These are phyloP conservation scores for Candida montana DNA, from an alignment of 805 yeast species.

Conservation along the genomic window DNA sequence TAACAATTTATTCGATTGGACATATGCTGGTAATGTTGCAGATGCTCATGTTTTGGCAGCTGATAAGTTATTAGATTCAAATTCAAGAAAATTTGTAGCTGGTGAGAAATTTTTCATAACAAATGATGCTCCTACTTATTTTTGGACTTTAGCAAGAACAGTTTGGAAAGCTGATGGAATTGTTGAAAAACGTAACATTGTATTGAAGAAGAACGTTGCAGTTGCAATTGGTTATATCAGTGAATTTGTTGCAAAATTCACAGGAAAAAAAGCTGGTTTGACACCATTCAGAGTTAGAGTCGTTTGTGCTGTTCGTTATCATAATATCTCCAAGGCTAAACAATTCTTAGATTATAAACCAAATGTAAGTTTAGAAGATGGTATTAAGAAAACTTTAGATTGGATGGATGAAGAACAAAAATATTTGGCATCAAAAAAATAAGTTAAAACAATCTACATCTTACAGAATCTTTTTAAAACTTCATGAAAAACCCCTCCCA, in stretches of 20 bases:
- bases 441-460: neutral
- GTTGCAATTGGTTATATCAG: slow-evolving; percentile 75
- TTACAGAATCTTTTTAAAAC: no score
- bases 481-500: neutral
- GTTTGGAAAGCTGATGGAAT: slow-evolving; percentile 97
- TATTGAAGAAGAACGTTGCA: slow-evolving; percentile 69
- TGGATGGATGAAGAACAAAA: slow-evolving; percentile 75
- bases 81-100: slow-evolving; percentile 43
- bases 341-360: slow-evolving; percentile 74
- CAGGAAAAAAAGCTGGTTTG: slow-evolving; percentile 85
- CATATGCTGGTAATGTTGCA: slow-evolving; percentile 98
- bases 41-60: slow-evolving; percentile 95
- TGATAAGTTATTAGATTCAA: slow-evolving; percentile 52
- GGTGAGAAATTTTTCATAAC: slow-evolving; percentile 91
- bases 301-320: slow-evolving; percentile 91
- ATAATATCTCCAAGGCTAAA: slow-evolving; percentile 86
- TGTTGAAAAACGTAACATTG: slow-evolving; percentile 63
- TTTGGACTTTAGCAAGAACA: slow-evolving; percentile 94
- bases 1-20: slow-evolving; percentile 91
- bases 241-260: slow-evolving; percentile 61
- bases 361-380: slow-evolving; percentile 68
- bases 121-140: slow-evolving; percentile 90
- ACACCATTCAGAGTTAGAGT: slow-evolving; percentile 93
- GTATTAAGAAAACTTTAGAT: slow-evolving; percentile 71
- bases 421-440: slow-evolving; percentile 4